These are phyloP conservation scores for Trametes maxima DNA, from an alignment of 768 basidiomycete species.

Conservation along the genomic window DNA sequence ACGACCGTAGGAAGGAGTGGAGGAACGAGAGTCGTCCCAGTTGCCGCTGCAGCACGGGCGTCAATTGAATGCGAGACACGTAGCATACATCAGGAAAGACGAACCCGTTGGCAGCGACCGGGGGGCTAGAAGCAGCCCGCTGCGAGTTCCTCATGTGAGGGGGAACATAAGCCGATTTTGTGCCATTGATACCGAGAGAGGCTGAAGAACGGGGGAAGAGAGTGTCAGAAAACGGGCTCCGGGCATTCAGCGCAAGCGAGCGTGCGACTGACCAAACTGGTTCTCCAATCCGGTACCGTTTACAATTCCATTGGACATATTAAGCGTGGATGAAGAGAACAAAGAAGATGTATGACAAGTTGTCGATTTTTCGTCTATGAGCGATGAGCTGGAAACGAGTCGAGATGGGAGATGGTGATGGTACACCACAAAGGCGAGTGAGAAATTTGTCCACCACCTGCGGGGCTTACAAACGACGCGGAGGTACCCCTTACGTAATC, in stretches of 20 bases:
- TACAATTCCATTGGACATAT: slow-evolving; percentile 94
- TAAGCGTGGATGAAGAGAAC: slow-evolving; percentile 37
- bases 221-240: slow-evolving; percentile 4
- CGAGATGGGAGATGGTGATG: slow-evolving; percentile 34
- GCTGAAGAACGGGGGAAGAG: slow-evolving; percentile 43
- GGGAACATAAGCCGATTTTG: slow-evolving; percentile 84
- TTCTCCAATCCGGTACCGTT: slow-evolving; percentile 76
- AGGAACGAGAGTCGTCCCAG: slow-evolving; percentile 74
- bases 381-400: slow-evolving; percentile 29
- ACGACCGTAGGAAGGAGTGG: slow-evolving; percentile 53
- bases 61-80: slow-evolving; percentile 22
- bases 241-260: background rate
- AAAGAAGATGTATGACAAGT: slow-evolving; percentile 34
- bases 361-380: slow-evolving; percentile 37
- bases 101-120: slow-evolving; percentile 51
- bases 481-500: slow-evolving; percentile 22
- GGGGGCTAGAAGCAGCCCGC: slow-evolving; percentile 72
- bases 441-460: slow-evolving; percentile 25
- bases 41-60: slow-evolving; percentile 50
- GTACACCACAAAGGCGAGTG: slow-evolving; percentile 38
- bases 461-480: slow-evolving; percentile 27
- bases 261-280: slow-evolving; percentile 62
- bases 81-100: slow-evolving; percentile 26
- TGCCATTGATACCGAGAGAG: slow-evolving; percentile 70
- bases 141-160: slow-evolving; percentile 85